These are phyloP conservation scores for Phaeosphaeria sp. DNA, from an alignment of 2,329 filamentous ascomycete genomes.

Conservation along the genomic window DNA sequence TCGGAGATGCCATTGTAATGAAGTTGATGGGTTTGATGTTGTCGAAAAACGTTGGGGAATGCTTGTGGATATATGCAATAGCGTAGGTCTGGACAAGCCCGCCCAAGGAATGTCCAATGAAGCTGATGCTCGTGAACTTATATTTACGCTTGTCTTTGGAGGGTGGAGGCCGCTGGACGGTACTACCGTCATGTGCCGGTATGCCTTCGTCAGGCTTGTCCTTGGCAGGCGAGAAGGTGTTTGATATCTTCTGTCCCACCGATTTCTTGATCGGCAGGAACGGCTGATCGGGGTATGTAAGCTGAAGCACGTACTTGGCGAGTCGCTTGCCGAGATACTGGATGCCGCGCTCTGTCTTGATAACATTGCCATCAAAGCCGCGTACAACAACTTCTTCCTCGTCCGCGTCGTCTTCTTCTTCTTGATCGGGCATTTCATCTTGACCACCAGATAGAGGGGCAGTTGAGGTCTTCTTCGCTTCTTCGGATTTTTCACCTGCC, in stretches of 20 bases:
- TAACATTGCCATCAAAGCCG: conserved; percentile 88
- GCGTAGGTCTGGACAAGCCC: conserved; percentile 92
- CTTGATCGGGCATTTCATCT: conserved; percentile 51
- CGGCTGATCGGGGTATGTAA: conserved; percentile 94
- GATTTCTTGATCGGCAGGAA: conserved; percentile 72
- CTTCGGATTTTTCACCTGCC: conserved; percentile 3
- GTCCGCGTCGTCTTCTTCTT: conserved; percentile 64
- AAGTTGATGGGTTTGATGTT: conserved; percentile 89
- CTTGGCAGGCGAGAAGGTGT: conserved; percentile 53
- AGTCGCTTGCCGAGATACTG: conserved; percentile 96
- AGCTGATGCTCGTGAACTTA: conserved; percentile 91
- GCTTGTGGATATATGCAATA: conserved; percentile 94
- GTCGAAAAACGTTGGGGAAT: conserved; percentile 89
- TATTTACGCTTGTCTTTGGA: conserved; percentile 66
- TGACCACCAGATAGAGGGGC: conserved; percentile 59
- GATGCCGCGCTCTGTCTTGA: conserved; percentile 90
- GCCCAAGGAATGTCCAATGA: conserved; percentile 89
- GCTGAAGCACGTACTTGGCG: conserved; percentile 84
- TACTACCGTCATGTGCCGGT: conserved; percentile 66
- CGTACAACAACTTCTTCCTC: conserved; percentile 84
- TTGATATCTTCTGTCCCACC: conserved; percentile 55
- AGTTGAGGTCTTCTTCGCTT: conserved; percentile 42
- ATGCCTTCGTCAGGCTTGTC: conserved; percentile 55
- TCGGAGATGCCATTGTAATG: conserved; percentile 83
- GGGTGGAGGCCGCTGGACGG: conserved; percentile 59